Conservation (phyloP, 2,329 filamentous ascomycete species). For the Cytospora paraplurivora region DNA sequence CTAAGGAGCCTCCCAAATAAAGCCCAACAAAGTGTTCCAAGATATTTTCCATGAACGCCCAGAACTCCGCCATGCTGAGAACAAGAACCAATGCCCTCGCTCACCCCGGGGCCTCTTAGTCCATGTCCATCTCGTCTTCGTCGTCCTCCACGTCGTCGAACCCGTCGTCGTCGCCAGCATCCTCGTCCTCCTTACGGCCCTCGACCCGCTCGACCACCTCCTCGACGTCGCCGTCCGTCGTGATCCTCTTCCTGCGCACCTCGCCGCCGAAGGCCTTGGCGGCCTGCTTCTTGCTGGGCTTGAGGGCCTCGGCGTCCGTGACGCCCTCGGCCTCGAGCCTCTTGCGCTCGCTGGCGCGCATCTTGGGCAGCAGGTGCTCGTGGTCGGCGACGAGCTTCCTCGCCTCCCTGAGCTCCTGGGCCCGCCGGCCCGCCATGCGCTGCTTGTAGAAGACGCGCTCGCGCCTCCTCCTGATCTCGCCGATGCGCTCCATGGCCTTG, state of each 20-base stretch:
- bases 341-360: constrained; percentile 61
- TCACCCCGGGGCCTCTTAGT: constrained; percentile 36
- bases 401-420: constrained; percentile 75
- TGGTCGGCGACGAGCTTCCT: constrained; percentile 89
- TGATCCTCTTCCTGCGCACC: constrained; percentile 42
- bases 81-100: constrained; percentile 10
- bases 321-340: constrained; percentile 40
- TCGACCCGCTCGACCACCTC: constrained; percentile 23
- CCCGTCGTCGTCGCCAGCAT: constrained; percentile 35
- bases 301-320: constrained; percentile 35
- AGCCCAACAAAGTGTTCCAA: constrained; percentile 28
- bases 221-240: constrained; percentile 45
- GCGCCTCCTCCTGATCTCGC: constrained; percentile 79
- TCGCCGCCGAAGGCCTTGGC: constrained; percentile 45
- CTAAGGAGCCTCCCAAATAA: constrained; percentile 16
- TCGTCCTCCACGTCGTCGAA: constrained; percentile 38
- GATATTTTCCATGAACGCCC: constrained; percentile 36
- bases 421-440: constrained; percentile 88
- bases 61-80: constrained; percentile 27
- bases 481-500: constrained; percentile 87
- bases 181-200: constrained; percentile 34
- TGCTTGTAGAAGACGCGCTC: constrained; percentile 94
- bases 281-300: constrained; percentile 33
- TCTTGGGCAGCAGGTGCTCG: constrained; percentile 83
- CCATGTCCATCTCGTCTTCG: constrained; percentile 46